Evolutionary conservation across 2,329 filamentous ascomycete species (phyloP), one percentile per base, ranked within the genome.

Genomic region (Neonectria ditissima): DNA sequence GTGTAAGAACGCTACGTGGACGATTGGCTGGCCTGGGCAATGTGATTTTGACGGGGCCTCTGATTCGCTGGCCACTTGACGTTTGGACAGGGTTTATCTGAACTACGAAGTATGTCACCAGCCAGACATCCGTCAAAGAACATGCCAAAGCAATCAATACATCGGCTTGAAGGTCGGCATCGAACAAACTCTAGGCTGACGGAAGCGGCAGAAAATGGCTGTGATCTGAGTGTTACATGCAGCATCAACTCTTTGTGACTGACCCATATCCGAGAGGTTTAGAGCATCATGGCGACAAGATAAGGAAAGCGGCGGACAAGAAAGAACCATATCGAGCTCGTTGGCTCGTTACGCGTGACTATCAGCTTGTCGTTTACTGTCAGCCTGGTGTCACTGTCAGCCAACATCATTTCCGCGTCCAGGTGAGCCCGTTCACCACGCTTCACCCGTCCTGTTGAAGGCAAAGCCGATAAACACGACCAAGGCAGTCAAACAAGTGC

Each of bases 11-110:
- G 34, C 16, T 16, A 34, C 50, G 48, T 9, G 47, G 30, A 43
- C 61, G 62, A 66, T 69, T 73, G 66, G 64, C 45, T 60, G 41
- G 47, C 43, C 51, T 58, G 44, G 34, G 59, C 67, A 74, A 71
- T 73, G 72, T 74, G 72, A 62, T 71, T 65, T 66, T 66, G 55
- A 50, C 55, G 47, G 20, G 58, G 62, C 65, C 50, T 63, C 54
- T 72, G 68, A 74, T 74, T 74, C 56, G 71, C 18, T 57, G 32
- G 44, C 51, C 48, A 51, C 30, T 52, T 58, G 53, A 56, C 34
- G 43, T 34, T 34, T 9, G 2, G 53, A 55, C 67, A 68, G 66
- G 69, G 61, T 66, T 57, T 18, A 52, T 26, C 39, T 53, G 59
- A 63, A 45, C 65, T 41, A 41, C 37, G 34, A 37, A 37, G 9